Evolutionary conservation across 805 yeast species (phyloP), one percentile per base, ranked within the genome.

Genomic region (Saccharomycopsis lassenensis): DNA sequence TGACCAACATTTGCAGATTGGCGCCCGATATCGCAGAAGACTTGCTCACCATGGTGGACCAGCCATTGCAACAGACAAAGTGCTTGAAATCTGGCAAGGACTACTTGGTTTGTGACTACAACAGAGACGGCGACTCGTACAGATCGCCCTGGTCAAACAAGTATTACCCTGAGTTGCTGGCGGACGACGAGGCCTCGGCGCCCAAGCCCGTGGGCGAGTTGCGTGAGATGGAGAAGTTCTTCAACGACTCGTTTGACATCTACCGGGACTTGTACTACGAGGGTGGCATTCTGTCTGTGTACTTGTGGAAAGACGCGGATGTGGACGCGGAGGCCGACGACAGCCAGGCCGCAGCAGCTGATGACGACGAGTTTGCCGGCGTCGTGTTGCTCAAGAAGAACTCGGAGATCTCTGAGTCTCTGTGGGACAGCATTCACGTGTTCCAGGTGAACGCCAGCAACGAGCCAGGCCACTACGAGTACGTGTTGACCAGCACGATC

Each of bases 401-500:
- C 33, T 59, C 73, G 4, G 50, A 51, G 17, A 47, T 51, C 14
- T 50, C 54, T 17, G 36, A 48, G 5, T 82, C 87, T 10, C 63
- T 67, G 34, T 89, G 98, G 98, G 95, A 91, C 57, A 75, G 91
- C 36, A 82, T 89, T 45, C 97, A 89, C 56, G 97, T 89, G 7
- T 71, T 91, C 46, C 96, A 89, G 56, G 77, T 78, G 6, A 57
- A 56, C 5, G 47, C 46, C 19, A 41, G 50, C 7, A 65, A 70
- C 5, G 52, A 52, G 15, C 22, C 35, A 4, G 36, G 24, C 5
- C 16, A 25, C 15, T 42, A 14, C 22, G 24, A 20, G 20, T 91
- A 89, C 55, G 76, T 77, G 46, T 60, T 89, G 42, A 89, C 97
- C 2, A 76, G 94, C 1, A 84, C 96, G 0, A 81, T 91, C 26